These are phyloP conservation scores for Prunus yedoensis DNA, from an alignment of 331 rosid species.

Conservation along the genomic window DNA sequence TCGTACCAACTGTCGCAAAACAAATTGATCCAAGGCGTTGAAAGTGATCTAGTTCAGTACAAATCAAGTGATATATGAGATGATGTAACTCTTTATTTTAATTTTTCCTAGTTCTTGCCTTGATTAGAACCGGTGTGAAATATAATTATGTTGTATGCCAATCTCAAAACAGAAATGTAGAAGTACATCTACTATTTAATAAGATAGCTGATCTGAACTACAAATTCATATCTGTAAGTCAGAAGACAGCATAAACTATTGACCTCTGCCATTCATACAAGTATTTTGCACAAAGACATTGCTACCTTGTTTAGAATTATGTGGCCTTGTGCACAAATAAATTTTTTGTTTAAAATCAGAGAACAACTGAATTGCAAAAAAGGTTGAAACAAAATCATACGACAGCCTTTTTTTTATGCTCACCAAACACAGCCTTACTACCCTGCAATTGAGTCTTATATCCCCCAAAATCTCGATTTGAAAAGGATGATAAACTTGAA, in stretches of 20 bases:
- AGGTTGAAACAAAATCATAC: too few species aligned
- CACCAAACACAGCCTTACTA: too few species aligned
- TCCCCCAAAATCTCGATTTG: too few species aligned
- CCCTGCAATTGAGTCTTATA: too few species aligned
- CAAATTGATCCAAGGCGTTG: conserved; percentile 29
- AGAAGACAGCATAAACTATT: background rate
- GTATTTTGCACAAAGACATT: too few species aligned
- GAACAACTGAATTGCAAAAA: too few species aligned
- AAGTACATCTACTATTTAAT: background rate
- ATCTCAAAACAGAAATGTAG: background rate
- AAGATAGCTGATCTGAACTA: background rate
- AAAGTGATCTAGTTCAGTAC: background rate
- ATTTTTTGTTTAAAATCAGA: too few species aligned
- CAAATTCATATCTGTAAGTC: background rate
- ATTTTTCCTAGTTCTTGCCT: background rate
- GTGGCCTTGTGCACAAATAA: too few species aligned
- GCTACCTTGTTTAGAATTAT: too few species aligned
- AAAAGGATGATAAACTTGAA: too few species aligned
- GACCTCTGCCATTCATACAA: too few species aligned
- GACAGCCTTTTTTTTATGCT: too few species aligned
- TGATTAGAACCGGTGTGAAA: background rate
- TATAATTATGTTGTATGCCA: background rate
- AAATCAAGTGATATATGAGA: background rate
- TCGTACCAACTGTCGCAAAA: conserved; percentile 55
- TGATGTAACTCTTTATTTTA: background rate